phyloP scores from a whole-genome alignment of 331 rosid species.

The Malus hybrid region DNA sequence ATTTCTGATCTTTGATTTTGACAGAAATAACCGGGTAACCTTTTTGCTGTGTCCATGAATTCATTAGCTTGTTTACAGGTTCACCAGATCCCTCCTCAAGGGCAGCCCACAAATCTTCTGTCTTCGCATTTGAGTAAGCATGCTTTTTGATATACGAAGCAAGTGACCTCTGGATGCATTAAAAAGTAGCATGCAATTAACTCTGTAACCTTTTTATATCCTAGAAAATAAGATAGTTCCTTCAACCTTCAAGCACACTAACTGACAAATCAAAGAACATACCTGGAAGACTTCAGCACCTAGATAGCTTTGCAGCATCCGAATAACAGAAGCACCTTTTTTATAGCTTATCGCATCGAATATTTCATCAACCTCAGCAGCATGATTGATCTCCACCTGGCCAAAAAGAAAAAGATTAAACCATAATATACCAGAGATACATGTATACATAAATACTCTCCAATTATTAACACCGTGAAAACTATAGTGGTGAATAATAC shows the following conservation, averaged over 20 bases:
- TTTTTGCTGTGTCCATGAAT: constrained; percentile 51
- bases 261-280: constrained; percentile 10
- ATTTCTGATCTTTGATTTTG: constrained; percentile 27
- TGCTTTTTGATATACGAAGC: constrained; percentile 38
- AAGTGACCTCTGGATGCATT: constrained; percentile 36
- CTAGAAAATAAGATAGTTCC: background rate
- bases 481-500: background rate
- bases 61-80: constrained; percentile 43
- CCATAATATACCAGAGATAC: background rate
- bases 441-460: background rate
- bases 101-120: constrained; percentile 51
- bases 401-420: constrained; percentile 10
- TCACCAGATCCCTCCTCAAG: constrained; percentile 55
- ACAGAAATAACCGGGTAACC: constrained; percentile 44
- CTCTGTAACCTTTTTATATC: background rate
- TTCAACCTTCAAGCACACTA: background rate
- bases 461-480: background rate
- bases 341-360: constrained; percentile 86
- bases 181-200: background rate
- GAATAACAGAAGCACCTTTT: constrained; percentile 91
- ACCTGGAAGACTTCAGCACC: constrained; percentile 91
- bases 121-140: constrained; percentile 48
- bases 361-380: constrained; percentile 74
- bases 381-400: constrained; percentile 92
- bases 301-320: constrained; percentile 88